These are phyloP conservation scores for Neopestalotiopsis rosae DNA, from an alignment of 2,329 filamentous ascomycete genomes.

Conservation along the genomic window DNA sequence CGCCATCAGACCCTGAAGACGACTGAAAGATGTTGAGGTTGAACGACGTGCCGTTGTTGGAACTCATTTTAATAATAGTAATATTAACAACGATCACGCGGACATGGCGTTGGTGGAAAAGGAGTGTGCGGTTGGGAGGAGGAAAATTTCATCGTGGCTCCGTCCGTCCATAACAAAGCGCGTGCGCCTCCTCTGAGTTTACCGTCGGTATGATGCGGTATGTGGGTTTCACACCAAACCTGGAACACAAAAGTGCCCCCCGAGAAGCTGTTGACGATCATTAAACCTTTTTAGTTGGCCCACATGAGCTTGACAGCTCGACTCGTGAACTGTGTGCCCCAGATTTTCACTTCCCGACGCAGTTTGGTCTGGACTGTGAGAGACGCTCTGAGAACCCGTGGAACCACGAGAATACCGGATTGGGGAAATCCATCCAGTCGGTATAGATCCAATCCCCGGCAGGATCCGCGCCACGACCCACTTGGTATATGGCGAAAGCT, in stretches of 20 bases:
- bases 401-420: constrained; percentile 2
- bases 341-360: background rate
- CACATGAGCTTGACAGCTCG: constrained; percentile 1
- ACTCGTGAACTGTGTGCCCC: background rate
- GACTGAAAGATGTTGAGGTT: background rate
- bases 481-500: constrained; percentile 2
- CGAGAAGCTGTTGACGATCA: background rate
- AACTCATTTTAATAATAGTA: background rate
- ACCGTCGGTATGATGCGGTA: background rate
- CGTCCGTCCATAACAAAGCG: background rate
- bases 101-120: background rate
- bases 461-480: constrained; percentile 4
- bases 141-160: background rate
- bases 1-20: background rate
- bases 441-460: background rate
- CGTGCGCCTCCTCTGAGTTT: background rate
- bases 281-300: background rate
- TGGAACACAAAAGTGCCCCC: background rate
- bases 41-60: background rate
- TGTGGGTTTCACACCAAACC: background rate
- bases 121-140: background rate
- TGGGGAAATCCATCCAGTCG: constrained; percentile 2
- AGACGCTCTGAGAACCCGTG: background rate
- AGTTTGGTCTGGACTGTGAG: background rate
- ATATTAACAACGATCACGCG: background rate